A percentile compares a stretch with the other conserved stretches of the same genome.
phyloP scores from a whole-genome alignment of 2,329 filamentous ascomycete species.

The Coleophoma cylindrospora region DNA sequence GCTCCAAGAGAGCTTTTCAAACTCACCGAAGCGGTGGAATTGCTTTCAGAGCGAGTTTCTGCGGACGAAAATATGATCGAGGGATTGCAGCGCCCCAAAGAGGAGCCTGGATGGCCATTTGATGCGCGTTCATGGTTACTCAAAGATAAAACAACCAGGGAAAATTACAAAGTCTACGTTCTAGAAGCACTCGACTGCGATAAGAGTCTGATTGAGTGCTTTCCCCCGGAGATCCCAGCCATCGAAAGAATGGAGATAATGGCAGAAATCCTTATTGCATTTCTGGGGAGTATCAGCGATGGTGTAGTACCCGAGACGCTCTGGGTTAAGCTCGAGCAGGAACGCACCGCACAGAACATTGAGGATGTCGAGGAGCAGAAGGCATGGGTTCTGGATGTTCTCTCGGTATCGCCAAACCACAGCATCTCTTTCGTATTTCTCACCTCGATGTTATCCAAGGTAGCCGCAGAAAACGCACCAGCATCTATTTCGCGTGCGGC shows the following conservation, averaged over 20 bases:
- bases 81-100: constrained; percentile 43
- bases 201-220: constrained; percentile 50
- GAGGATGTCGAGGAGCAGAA: constrained; percentile 49
- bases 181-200: constrained; percentile 72
- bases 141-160: constrained; percentile 30
- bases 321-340: constrained; percentile 65
- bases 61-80: constrained; percentile 61
- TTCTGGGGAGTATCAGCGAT: constrained; percentile 70
- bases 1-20: constrained; percentile 86
- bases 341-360: constrained; percentile 39
- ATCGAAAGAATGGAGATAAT: constrained; percentile 71
- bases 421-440: constrained; percentile 89
- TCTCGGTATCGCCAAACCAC: constrained; percentile 68
- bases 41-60: constrained; percentile 47
- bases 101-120: constrained; percentile 56
- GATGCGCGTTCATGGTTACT: constrained; percentile 25
- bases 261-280: constrained; percentile 65
- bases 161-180: constrained; percentile 27
- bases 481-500: constrained; percentile 18
- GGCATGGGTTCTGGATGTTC: constrained; percentile 64
- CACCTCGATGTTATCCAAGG: constrained; percentile 65
- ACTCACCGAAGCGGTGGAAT: constrained; percentile 74
- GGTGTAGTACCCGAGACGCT: constrained; percentile 68
- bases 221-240: constrained; percentile 58
- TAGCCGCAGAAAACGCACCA: constrained; percentile 48